A percentile compares a stretch with the other conserved stretches of the same genome.
Evolutionary conservation across 768 basidiomycete species (phyloP).

Genomic region (Psilocybe cyanescens): DNA sequence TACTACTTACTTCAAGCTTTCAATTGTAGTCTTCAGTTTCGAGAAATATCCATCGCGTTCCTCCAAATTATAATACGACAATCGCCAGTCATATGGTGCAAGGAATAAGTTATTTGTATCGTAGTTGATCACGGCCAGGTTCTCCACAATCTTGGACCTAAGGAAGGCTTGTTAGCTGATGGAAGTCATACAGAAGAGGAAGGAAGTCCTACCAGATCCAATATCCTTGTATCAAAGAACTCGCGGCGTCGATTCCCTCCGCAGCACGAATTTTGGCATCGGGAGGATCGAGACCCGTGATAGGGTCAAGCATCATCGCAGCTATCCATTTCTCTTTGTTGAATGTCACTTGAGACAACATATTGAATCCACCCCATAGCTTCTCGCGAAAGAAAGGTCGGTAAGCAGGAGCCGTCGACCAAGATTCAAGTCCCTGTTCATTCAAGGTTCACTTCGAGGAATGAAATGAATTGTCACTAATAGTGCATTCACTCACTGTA

Average conservation of each 20-base stretch:
- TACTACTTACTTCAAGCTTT: constrained; percentile 66
- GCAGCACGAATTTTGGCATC: constrained; percentile 88
- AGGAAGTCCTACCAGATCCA: constrained; percentile 80
- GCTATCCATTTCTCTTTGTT: constrained; percentile 90
- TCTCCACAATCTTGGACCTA: constrained; percentile 93
- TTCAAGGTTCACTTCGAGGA: not conserved
- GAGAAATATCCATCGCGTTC: constrained; percentile 91
- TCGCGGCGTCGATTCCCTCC: constrained; percentile 90
- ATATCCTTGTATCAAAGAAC: constrained; percentile 86
- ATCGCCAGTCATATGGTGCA: constrained; percentile 90
- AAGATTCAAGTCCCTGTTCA: constrained; percentile 81
- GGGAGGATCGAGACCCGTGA: constrained; percentile 89
- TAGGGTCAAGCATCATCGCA: constrained; percentile 88
- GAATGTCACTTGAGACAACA: constrained; percentile 83
- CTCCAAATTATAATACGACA: constrained; percentile 90
- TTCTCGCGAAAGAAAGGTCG: constrained; percentile 92
- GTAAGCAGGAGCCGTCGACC: constrained; percentile 88
- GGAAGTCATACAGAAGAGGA: not conserved
- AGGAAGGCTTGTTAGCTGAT: not conserved
- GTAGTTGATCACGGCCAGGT: constrained; percentile 90
- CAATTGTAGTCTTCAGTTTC: constrained; percentile 78
- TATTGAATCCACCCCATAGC: constrained; percentile 77
- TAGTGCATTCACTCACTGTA: constrained; percentile 52
- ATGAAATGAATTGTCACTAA: not conserved
- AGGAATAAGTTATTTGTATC: constrained; percentile 88